Base-by-base conservation (phyloP, 768 basidiomycete species). In the Mycena filopes region DNA sequence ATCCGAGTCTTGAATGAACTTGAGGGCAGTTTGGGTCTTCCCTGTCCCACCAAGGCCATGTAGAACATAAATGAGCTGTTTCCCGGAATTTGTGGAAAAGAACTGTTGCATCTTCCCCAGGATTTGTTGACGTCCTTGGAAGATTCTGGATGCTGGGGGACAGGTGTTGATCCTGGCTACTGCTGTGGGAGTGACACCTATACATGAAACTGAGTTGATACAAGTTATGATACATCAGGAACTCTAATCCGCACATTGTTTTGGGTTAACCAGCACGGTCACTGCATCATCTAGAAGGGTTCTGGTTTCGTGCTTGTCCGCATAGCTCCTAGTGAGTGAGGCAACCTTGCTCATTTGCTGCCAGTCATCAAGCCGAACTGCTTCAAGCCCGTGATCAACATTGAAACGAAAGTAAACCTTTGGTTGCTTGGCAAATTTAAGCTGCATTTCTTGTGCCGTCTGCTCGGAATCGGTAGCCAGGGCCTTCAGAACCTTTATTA, bases 401-500 rank as follows among this genome's bases (percentile, higher is more conserved):
- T 56, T 56, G n/a, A 56, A 42, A 9, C 55, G 55, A 25, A 56
- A 56, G 36, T 56, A 56, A 10, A 42, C 40, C 12, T 29, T 18
- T 1, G 18, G 42, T 1, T 3, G 13, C 20, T 20, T 26, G 5
- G 2, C 20, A 15, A 56, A 56, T 20, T n/a, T 41, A 15, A 21
- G 20, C 29, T 33, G 7, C 28, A 56, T 45, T n/a, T 45, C 42
- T 31, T 56, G 25, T 28, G 43, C 9, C 20, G 28, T 46, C n/a
- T 26, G 16, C 12, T 56, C 55, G 21, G 42, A 56, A 15, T 56
- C 55, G 2, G 43, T 56, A 4, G 55, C 42, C 9, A 56, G 43
- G 3, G 2, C 43, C 16, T 12, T 11, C 28, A 46, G 20, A 4
- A 43, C 55, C 8, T 33, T 7, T 4, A 46, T 20, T 18, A 56